Conservation (phyloP, 768 basidiomycete genomes). For the Leccinum variicolor region DNA sequence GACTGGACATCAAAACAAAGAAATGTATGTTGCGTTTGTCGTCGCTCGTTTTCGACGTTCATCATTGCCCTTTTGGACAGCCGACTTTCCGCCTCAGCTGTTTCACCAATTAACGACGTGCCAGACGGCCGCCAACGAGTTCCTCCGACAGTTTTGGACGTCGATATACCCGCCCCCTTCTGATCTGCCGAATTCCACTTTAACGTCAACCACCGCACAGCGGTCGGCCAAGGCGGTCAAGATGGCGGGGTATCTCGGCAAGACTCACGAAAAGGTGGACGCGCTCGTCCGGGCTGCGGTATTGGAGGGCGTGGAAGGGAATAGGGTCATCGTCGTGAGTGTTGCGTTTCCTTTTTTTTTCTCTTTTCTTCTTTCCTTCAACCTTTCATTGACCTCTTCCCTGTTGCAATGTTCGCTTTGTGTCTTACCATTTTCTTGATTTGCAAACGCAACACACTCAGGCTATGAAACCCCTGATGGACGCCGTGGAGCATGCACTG, state of each 20-base stretch:
- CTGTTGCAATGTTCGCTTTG: neutral
- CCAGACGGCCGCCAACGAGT: slow-evolving; percentile 93
- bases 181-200: slow-evolving; percentile 41
- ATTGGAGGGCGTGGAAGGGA: slow-evolving; percentile 57
- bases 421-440: neutral
- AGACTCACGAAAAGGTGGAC: slow-evolving; percentile 78
- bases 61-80: slow-evolving; percentile 35
- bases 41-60: neutral
- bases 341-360: slow-evolving; percentile 5
- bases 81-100: slow-evolving; percentile 74
- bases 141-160: slow-evolving; percentile 94
- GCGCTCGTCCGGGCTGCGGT: slow-evolving; percentile 67
- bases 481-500: slow-evolving; percentile 72
- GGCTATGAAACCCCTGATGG: slow-evolving; percentile 75
- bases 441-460: slow-evolving; percentile 23
- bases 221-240: slow-evolving; percentile 76
- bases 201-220: slow-evolving; percentile 55
- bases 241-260: slow-evolving; percentile 81
- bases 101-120: slow-evolving; percentile 84
- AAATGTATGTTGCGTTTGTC: slow-evolving; percentile 48
- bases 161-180: slow-evolving; percentile 73
- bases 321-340: slow-evolving; percentile 62
- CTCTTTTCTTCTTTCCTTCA: neutral
- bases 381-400: neutral
- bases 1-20: slow-evolving; percentile 60